Base-by-base conservation (phyloP, 345 rosid genomes). In the Linum trigynum region DNA sequence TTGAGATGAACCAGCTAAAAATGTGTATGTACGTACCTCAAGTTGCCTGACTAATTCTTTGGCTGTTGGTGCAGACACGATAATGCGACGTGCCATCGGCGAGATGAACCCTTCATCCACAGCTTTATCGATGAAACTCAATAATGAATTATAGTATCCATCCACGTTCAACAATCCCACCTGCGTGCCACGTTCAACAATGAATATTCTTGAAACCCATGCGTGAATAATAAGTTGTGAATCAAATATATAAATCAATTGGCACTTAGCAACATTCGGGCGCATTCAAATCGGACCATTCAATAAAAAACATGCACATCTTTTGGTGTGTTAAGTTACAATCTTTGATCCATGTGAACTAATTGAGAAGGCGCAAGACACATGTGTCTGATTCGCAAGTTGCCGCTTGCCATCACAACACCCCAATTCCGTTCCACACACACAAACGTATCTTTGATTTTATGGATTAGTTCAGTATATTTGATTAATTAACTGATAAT, bases 101-200 rank as follows among this genome's bases (percentile, higher is more conserved):
- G 98, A 90, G 59, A 92, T 80, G 61, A 92, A 92, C 40, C 98
- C 98, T 85, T 92, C 98, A 67, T 87, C 97, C 0, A 92, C 97
- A 40, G 98, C 96, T 77, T 90, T 88, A 42, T 92, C 98, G 1
- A 92, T 75, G 60, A 92, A 90, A 63, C 83, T 79, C 75, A 92
- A 77, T 72, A 92, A 74, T 4, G 98, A 92, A 73, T 90, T 86
- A 74, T 87, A 92, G 77, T 71, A 92, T 14, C 97, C 98, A 78
- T 92, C 94, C 43, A 92, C 97, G 74, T 92, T 92, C 81, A 92
- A 75, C 17, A 92, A 87, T 43, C 98, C 97, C 76, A 92, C 98
- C 98, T 92, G 77, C 98, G 97, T 92, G 77, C 72, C 73, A 41
- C 55, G 15, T 2, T 11, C 4, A 39, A 9, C 6, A 38, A 3